A percentile compares a stretch with the other conserved stretches of the same genome.
Conservation (phyloP, 2,329 filamentous ascomycete species). For the Zelopaecilomyces penicillatus region DNA sequence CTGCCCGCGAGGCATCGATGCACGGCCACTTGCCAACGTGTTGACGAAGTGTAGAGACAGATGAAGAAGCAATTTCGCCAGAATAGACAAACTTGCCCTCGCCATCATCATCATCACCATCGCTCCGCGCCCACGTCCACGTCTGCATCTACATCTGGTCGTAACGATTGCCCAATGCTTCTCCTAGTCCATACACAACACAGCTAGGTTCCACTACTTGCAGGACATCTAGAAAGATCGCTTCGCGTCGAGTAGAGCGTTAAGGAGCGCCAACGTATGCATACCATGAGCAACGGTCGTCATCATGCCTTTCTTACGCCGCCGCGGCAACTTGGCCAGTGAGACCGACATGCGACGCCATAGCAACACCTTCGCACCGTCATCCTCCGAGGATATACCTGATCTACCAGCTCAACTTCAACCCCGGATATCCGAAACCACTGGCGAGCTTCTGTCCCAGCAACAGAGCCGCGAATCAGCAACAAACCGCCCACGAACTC, state of each 20-base stretch:
- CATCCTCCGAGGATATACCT: conserved; percentile 17
- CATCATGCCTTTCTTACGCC: conserved; percentile 53
- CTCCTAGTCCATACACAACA: too few species aligned
- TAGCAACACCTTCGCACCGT: conserved; percentile 28
- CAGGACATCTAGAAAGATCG: too few species aligned
- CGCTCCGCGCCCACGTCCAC: too few species aligned
- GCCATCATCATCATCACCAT: too few species aligned
- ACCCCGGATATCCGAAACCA: conserved; percentile 3
- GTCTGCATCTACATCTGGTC: too few species aligned
- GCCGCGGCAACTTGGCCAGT: conserved; percentile 51
- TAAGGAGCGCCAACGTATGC: conserved; percentile 15
- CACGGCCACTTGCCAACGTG: too few species aligned
- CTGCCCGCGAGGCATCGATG: too few species aligned
- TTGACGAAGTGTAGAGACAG: too few species aligned
- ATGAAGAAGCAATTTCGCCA: too few species aligned
- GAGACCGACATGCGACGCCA: conserved; percentile 51
- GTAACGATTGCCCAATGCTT: too few species aligned
- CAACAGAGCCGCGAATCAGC: conserved; percentile 18
- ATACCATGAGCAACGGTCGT: conserved; percentile 31
- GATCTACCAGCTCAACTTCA: conserved; percentile 8
- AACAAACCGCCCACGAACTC: conserved; percentile 21
- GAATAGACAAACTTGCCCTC: too few species aligned
- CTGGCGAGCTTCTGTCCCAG: conserved; percentile 11
- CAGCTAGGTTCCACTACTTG: too few species aligned
- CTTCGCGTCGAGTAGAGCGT: not conserved